Evolutionary conservation across 352 stramenopile genomes (phyloP).

Genomic region (Hyaloperonospora brassicae): DNA sequence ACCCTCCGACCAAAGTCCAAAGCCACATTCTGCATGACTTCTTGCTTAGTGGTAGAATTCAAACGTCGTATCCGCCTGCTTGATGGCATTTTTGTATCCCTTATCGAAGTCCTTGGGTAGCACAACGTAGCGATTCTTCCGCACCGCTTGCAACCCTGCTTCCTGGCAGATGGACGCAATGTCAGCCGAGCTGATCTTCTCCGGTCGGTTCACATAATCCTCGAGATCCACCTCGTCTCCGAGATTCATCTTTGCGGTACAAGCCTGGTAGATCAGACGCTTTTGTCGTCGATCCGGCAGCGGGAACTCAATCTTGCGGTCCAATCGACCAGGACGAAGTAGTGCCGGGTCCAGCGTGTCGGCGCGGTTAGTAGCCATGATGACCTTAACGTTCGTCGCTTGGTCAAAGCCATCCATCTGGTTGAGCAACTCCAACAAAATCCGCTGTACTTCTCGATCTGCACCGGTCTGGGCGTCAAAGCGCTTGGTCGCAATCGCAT

Average conservation of each 20-base stretch:
- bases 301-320: slow-evolving; percentile 99
- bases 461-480: slow-evolving; percentile 98
- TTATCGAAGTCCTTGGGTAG: slow-evolving; percentile 99
- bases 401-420: slow-evolving; percentile 99
- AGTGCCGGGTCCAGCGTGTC: slow-evolving; percentile 99
- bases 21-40: neutral
- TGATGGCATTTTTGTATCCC: slow-evolving; percentile 99
- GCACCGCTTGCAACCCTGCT: slow-evolving; percentile 97
- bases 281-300: slow-evolving; percentile 98
- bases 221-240: slow-evolving; percentile 99
- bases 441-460: slow-evolving; percentile 95
- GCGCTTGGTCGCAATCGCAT: slow-evolving; percentile 99
- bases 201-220: slow-evolving; percentile 99
- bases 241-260: slow-evolving; percentile 99
- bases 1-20: too few species aligned
- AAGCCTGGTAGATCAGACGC: slow-evolving; percentile 99
- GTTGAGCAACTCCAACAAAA: slow-evolving; percentile 99
- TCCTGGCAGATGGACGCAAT: slow-evolving; percentile 99
- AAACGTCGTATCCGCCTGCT: slow-evolving; percentile 97
- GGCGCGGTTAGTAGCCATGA: slow-evolving; percentile 99
- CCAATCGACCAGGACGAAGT: slow-evolving; percentile 94
- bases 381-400: slow-evolving; percentile 99
- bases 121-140: slow-evolving; percentile 99
- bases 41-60: slow-evolving; percentile 93
- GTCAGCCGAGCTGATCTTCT: slow-evolving; percentile 98